These are phyloP conservation scores for Knoxdaviesia proteae DNA, from an alignment of 2,329 filamentous ascomycete species.

Conservation along the genomic window DNA sequence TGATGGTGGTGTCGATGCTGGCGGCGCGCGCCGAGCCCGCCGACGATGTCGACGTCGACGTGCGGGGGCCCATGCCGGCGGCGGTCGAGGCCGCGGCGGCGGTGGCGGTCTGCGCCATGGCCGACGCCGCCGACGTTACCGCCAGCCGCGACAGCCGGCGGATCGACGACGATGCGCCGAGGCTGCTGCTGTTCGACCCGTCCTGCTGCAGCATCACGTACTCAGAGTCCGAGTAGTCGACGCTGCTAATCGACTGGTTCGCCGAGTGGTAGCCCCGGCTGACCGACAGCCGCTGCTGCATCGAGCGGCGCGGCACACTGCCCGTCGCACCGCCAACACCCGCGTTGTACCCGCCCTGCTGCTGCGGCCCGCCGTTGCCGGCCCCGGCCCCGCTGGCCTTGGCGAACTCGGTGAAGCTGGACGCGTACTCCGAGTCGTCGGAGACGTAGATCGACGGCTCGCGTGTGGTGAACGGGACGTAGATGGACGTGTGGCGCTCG, in stretches of 20 bases:
- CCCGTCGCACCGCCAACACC: conserved; percentile 1
- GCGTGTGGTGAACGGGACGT: conserved; percentile 20
- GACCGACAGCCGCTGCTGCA: too few relatives aligned
- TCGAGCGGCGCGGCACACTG: conserved; percentile 3
- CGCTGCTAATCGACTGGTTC: conserved; percentile 5
- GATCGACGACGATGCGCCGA: too few relatives aligned
- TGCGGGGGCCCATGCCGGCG: too few relatives aligned
- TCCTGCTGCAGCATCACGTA: conserved; percentile 5
- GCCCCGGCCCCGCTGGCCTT: neutral
- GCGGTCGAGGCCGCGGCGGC: too few relatives aligned
- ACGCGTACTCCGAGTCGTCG: conserved; percentile 31
- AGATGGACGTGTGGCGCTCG: conserved; percentile 39
- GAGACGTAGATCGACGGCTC: conserved; percentile 41
- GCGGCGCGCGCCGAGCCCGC: neutral
- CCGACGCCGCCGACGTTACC: too few relatives aligned
- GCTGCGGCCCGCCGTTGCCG: conserved; percentile 1
- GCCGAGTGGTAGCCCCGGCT: conserved; percentile 1
- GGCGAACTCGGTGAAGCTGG: conserved; percentile 13
- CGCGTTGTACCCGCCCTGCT: conserved; percentile 3
- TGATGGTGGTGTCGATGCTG: conserved; percentile 7
- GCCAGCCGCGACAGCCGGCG: too few relatives aligned
- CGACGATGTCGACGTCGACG: too few relatives aligned
- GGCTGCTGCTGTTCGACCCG: too few relatives aligned
- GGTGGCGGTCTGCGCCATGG: too few relatives aligned
- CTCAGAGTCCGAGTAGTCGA: conserved; percentile 7